Base-by-base conservation (phyloP, 345 rosid species). In the Linum tenue region DNA sequence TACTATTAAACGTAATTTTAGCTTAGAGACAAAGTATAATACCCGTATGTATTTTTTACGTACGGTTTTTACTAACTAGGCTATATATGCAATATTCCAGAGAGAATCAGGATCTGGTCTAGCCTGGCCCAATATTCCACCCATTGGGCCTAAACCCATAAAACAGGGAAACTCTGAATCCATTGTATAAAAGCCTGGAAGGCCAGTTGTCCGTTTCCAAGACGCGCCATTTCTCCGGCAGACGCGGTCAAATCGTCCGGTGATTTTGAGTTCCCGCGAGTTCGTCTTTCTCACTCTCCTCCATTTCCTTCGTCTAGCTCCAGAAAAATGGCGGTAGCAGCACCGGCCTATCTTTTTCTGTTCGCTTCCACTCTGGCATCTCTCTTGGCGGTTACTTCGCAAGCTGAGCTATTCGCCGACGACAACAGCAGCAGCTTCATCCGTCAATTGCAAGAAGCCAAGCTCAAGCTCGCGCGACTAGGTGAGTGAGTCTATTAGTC, bases 391-490 rank as follows among this genome's bases (percentile, higher is more conserved):
- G 64, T 65, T 44, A 14, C 83, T 7, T 63, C 79, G 12, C 75
- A 67, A 62, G 48, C 43, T 67, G 71, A 74, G 35, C 59, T 12
- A 39, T 51, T 4, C 39, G 64, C 31, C 31, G 31, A 22, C 31
- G 31, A 22, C 31, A 22, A 58, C 39, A 12, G 15, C 38, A 56
- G 63, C 43, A 60, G 53, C 51, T 51, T 82, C 63, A 59, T 71
- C 67, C 48, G 53, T 58, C 85, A 82, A 69, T 67, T 81, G 72
- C 76, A 71, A 10, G 77, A 80, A 1, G 77, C 87, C 67, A 83
- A 77, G 77, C 79, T 86, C 67, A 69, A 69, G 61, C 64, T 87
- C 63, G 72, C 87, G 63, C 79, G 77, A 65, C 71, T 86, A 39
- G 95, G 31, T 22, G 31, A 22, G 31, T 85, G 67, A 65, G 36